Base-by-base conservation (phyloP, 768 basidiomycete species). In the Jaapia argillacea region DNA sequence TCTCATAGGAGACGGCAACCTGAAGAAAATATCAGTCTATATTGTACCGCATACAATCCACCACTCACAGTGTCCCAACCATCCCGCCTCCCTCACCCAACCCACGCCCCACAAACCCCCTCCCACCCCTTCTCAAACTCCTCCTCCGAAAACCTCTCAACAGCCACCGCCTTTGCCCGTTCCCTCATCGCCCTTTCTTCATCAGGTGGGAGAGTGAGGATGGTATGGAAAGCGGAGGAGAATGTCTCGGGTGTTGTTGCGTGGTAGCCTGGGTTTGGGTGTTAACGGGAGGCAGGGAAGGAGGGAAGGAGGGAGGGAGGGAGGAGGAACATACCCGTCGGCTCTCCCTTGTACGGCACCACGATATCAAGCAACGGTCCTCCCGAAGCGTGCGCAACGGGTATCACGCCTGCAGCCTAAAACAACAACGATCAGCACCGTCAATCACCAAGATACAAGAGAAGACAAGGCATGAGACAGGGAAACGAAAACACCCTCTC, bases 361-460 rank as follows among this genome's bases (percentile, higher is more conserved):
- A 97, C 79, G 45, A 99, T 97, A 58, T 98, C 96, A 44, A 79
- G 72, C 20, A 92, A 59, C 0, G 94, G 94, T 0, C 94, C 94
- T 2, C 88, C 96, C 0, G 92, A 96, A 1, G 87, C 87, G 56
- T 99, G 92, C 0, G 84, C 79, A 3, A 98, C 78, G 0, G 92
- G 89, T 12, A 97, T 87, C 13, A 92, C 75, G 0, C 94, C 94
- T 3, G 96, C 91, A 6, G 91, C 93, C 93, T 97, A 49, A 4
- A 42, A 44, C 25, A 40, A 13, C n/a, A n/a, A n/a, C n/a, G n/a
- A n/a, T n/a, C n/a, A n/a, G 18, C 21, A 24, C 22, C 5, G 40
- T 23, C 18, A 7, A 39, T 16, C 25, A 3, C 23, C 6, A 23
- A 18, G 23, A 21, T 33, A 1, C 36, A 45, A 24, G 23, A 21